Conservation (phyloP, 331 rosid genomes). For the Prunus yedoensis region DNA sequence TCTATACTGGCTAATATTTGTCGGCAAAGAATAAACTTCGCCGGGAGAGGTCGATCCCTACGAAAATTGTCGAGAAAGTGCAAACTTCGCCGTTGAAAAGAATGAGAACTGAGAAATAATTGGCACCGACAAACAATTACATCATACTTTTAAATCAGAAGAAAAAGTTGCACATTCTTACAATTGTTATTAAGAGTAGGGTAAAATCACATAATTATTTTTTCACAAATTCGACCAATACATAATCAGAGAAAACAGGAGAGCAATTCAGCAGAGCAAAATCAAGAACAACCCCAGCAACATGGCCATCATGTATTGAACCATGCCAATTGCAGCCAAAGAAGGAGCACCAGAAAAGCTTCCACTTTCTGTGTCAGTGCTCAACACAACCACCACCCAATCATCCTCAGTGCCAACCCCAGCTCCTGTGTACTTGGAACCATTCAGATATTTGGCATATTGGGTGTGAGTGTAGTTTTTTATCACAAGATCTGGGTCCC, state of each 20-base stretch:
- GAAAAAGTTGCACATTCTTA: background rate
- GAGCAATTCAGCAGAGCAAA: slow-evolving; percentile 13
- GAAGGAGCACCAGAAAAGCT: slow-evolving; percentile 48
- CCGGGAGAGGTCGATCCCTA: too few species aligned
- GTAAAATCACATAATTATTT: too few species aligned
- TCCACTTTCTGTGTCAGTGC: slow-evolving; percentile 42
- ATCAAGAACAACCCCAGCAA: slow-evolving; percentile 21
- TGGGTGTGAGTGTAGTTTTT: slow-evolving; percentile 46
- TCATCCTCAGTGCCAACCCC: slow-evolving; percentile 65
- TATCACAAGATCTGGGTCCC: slow-evolving; percentile 40
- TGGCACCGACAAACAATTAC: background rate
- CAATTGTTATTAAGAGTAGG: too few species aligned
- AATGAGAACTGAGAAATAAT: background rate
- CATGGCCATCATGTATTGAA: slow-evolving; percentile 19
- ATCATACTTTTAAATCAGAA: background rate
- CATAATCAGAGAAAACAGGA: background rate
- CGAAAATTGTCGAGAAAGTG: too few species aligned
- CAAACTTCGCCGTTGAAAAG: background rate
- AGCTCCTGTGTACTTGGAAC: slow-evolving; percentile 54
- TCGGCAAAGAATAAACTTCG: too few species aligned
- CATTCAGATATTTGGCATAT: slow-evolving; percentile 46
- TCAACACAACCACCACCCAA: slow-evolving; percentile 65
- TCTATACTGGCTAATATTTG: too few species aligned
- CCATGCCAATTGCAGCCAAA: slow-evolving; percentile 23
- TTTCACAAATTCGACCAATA: background rate